Evolutionary conservation across 208 protist genomes (phyloP).

Genomic region (Trypanosoma mega): DNA sequence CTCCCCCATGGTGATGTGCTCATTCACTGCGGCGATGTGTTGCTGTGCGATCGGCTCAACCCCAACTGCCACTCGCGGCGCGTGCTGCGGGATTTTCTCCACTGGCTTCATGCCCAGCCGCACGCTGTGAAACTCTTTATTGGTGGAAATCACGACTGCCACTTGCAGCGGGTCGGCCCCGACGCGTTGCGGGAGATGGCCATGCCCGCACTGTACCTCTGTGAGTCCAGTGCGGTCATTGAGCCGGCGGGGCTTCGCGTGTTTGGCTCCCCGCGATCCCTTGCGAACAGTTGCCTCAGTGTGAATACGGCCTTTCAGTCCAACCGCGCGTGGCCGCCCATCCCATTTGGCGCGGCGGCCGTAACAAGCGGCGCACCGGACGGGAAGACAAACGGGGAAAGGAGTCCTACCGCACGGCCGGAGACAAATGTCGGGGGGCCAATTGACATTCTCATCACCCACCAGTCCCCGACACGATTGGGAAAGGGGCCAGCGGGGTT

Average conservation of each 20-base stretch:
- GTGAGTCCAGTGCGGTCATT: conserved; percentile 46
- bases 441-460: conserved; percentile 56
- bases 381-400: neutral
- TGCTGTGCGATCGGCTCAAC: conserved; percentile 34
- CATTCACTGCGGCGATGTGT: conserved; percentile 67
- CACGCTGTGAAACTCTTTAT: conserved; percentile 85
- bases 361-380: neutral
- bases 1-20: conserved; percentile 64
- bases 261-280: conserved; percentile 60
- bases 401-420: conserved; percentile 12
- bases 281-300: conserved; percentile 47
- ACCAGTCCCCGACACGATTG: conserved; percentile 44
- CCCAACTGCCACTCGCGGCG: conserved; percentile 15
- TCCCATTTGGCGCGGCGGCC: neutral
- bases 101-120: conserved; percentile 69
- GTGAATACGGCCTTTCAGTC: conserved; percentile 59
- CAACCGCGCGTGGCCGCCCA: conserved; percentile 16
- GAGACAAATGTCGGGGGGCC: conserved; percentile 34
- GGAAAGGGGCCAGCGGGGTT: conserved; percentile 6
- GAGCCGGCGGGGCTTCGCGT: conserved; percentile 49
- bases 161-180: conserved; percentile 24
- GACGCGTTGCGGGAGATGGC: conserved; percentile 36
- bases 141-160: conserved; percentile 81
- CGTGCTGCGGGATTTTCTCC: conserved; percentile 50
- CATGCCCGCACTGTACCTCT: conserved; percentile 49